Conservation (phyloP, 2,329 filamentous ascomycete species). For the Hymenoscyphus scutula region DNA sequence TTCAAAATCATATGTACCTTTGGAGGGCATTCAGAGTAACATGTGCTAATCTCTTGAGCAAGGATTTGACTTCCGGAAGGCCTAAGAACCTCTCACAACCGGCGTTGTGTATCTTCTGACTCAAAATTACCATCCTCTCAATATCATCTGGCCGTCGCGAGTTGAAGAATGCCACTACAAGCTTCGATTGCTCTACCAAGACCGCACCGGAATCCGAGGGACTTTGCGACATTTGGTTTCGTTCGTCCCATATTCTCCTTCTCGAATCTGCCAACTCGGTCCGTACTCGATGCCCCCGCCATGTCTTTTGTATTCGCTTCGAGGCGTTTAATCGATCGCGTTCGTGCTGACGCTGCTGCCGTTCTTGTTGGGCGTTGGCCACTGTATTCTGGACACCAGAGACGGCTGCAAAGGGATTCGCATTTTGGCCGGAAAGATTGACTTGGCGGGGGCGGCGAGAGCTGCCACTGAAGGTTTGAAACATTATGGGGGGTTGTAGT, state of each 20-base stretch:
- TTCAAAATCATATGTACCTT: constrained; percentile 24
- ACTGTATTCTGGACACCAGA: constrained; percentile 73
- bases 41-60: constrained; percentile 26
- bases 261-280: constrained; percentile 54
- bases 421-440: constrained; percentile 82
- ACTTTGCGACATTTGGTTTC: constrained; percentile 44
- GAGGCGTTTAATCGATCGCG: constrained; percentile 73
- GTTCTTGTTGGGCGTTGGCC: constrained; percentile 82
- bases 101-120: constrained; percentile 28
- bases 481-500: constrained; percentile 57
- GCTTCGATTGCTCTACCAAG: constrained; percentile 43
- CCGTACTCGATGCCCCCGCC: constrained; percentile 73
- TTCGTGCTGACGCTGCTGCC: constrained; percentile 76
- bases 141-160: constrained; percentile 46
- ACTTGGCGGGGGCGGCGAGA: constrained; percentile 85
- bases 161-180: constrained; percentile 52
- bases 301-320: constrained; percentile 72
- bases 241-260: constrained; percentile 61
- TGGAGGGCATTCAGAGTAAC: constrained; percentile 30
- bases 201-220: constrained; percentile 35
- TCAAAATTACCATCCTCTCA: constrained; percentile 46
- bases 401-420: constrained; percentile 73
- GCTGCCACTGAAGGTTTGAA: constrained; percentile 85
- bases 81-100: constrained; percentile 38
- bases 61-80: constrained; percentile 24